Evolutionary conservation across 164 flowering plant genomes (phyloP).

Genomic region (Protea cynaroides): DNA sequence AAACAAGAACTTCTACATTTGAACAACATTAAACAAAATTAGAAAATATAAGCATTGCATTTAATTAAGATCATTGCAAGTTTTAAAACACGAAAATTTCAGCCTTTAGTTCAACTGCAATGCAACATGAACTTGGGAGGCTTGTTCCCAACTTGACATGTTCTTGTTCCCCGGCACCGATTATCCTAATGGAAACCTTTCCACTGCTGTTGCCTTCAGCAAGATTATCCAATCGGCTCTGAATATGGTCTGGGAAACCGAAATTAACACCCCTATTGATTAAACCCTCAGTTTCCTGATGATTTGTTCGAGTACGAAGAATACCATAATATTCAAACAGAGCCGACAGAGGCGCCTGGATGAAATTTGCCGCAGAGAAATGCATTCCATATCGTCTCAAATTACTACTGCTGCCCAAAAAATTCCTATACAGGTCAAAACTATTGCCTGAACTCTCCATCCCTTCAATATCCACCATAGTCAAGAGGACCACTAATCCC

Average conservation of each 20-base stretch:
- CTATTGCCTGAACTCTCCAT: slow-evolving; percentile 61
- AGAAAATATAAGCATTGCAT: neutral
- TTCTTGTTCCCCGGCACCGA: slow-evolving; percentile 71
- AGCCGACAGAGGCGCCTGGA: slow-evolving; percentile 77
- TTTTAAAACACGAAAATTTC: neutral
- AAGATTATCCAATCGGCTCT: slow-evolving; percentile 29
- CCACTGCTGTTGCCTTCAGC: slow-evolving; percentile 29
- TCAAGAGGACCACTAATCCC: no score
- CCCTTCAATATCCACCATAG: slow-evolving; percentile 3
- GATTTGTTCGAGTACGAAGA: slow-evolving; percentile 46
- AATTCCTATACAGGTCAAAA: slow-evolving; percentile 41
- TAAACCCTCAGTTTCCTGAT: slow-evolving; percentile 47
- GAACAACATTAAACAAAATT: neutral
- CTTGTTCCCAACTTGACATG: slow-evolving; percentile 27
- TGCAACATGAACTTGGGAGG: neutral
- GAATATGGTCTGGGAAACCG: slow-evolving; percentile 19
- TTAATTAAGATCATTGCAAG: neutral
- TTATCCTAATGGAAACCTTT: slow-evolving; percentile 90
- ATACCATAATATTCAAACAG: slow-evolving; percentile 82
- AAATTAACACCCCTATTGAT: slow-evolving; percentile 16
- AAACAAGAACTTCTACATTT: neutral
- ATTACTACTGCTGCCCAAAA: slow-evolving; percentile 20
- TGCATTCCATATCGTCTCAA: slow-evolving; percentile 54
- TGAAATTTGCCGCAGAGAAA: slow-evolving; percentile 60
- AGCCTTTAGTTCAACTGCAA: neutral